These are phyloP conservation scores for Penicillium sp. DNA, from an alignment of 2,329 filamentous ascomycete species.

Conservation along the genomic window DNA sequence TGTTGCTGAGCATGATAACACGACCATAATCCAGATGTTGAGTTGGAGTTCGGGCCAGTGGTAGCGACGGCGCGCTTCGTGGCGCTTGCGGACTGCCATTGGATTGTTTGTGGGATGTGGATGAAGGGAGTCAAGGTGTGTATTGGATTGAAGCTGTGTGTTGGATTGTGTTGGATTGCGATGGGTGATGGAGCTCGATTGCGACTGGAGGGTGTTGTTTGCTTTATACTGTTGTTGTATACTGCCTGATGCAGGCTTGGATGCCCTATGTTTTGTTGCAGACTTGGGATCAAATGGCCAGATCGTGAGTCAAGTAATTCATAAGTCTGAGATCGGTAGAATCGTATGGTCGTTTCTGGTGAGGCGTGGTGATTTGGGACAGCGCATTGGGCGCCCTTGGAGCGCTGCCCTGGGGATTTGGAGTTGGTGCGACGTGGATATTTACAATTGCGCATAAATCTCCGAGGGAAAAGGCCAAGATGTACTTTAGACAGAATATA, in stretches of 20 bases:
- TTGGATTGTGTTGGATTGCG: neutral
- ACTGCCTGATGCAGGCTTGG: constrained; percentile 7
- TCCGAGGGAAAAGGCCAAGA: neutral
- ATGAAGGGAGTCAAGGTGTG: neutral
- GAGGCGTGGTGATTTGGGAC: constrained; percentile 14
- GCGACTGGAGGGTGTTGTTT: neutral
- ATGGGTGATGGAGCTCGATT: neutral
- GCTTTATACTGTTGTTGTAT: constrained; percentile 2
- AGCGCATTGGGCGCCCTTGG: constrained; percentile 25
- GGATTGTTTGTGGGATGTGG: constrained; percentile 3
- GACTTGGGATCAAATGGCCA: neutral
- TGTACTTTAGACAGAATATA: neutral
- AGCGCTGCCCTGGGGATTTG: constrained; percentile 1
- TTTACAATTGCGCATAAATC: constrained; percentile 3
- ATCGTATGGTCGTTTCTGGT: constrained; percentile 3
- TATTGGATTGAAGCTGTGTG: neutral
- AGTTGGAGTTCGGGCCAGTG: constrained; percentile 65
- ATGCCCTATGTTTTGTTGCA: constrained; percentile 3
- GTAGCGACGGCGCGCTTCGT: constrained; percentile 48
- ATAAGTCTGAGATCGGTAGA: constrained; percentile 1
- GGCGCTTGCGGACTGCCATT: constrained; percentile 35
- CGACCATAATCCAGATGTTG: constrained; percentile 64
- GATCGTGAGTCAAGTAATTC: neutral
- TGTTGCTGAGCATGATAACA: constrained; percentile 56
- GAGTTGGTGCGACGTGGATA: constrained; percentile 4